Evolutionary conservation across 306 rosid species (phyloP).

Genomic region (Quercus alba): DNA sequence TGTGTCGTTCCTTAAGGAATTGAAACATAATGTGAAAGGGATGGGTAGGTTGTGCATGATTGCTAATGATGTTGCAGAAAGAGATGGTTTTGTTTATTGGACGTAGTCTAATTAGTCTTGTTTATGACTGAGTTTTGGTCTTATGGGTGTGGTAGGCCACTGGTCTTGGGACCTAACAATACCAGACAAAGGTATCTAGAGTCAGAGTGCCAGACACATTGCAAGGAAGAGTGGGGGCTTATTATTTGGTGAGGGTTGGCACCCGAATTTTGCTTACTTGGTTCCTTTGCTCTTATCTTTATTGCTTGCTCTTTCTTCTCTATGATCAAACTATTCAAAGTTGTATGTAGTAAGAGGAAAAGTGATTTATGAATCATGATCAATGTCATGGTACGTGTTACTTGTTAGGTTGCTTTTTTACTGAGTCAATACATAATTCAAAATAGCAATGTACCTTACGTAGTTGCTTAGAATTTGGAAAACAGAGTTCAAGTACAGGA

Average conservation of each 20-base stretch:
- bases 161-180: slow-evolving; percentile 16
- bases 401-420: not conserved
- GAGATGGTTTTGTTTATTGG: not conserved
- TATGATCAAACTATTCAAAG: slow-evolving; percentile 1
- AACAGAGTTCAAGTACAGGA: not conserved
- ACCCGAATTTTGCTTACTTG: slow-evolving; percentile 35
- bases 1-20: not conserved
- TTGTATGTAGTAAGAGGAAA: not conserved
- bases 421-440: not conserved
- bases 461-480: not conserved
- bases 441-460: not conserved
- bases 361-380: not conserved
- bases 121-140: not conserved
- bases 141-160: slow-evolving; percentile 50
- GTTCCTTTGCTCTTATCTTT: not conserved
- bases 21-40: slow-evolving; percentile 34
- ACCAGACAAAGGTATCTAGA: slow-evolving; percentile 9
- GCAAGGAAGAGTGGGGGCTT: not conserved
- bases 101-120: not conserved
- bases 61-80: slow-evolving; percentile 12
- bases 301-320: not conserved
- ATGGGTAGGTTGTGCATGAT: slow-evolving; percentile 34
- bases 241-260: slow-evolving; percentile 42
- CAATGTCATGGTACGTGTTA: not conserved
- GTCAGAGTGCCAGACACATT: slow-evolving; percentile 9